Conservation (phyloP, 352 stramenopile species). For the Phytophthora lateralis region DNA sequence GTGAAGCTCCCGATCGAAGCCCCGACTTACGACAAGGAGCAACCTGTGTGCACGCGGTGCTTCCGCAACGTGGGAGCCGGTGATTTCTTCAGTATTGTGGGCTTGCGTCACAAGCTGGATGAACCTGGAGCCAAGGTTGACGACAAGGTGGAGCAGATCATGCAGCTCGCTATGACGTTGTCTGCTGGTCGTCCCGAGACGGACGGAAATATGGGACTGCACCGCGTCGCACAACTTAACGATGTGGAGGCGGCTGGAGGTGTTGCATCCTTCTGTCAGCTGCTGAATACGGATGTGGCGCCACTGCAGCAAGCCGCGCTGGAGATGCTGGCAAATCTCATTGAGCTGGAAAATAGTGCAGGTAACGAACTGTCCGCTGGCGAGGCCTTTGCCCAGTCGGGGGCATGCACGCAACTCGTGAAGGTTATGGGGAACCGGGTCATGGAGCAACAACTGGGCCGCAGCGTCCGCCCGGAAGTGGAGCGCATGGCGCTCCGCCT, state of each 20-base stretch:
- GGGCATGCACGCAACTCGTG: conserved; percentile 58
- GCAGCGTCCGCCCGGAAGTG: conserved; percentile 52
- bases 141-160: conserved; percentile 76
- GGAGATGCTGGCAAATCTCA: conserved; percentile 79
- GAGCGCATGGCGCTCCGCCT: conserved; percentile 74
- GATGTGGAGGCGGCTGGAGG: conserved; percentile 84
- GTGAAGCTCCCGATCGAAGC: conserved; percentile 66
- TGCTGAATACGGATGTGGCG: conserved; percentile 60
- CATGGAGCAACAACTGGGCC: conserved; percentile 58
- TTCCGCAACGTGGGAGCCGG: conserved; percentile 69
- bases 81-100: conserved; percentile 81
- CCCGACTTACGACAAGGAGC: conserved; percentile 67
- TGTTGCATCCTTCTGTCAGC: conserved; percentile 69
- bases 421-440: conserved; percentile 66
- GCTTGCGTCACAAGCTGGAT: conserved; percentile 58
- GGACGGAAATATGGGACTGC: conserved; percentile 62
- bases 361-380: conserved; percentile 68
- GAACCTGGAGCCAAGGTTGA: conserved; percentile 43
- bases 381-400: conserved; percentile 70
- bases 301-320: conserved; percentile 61
- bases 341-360: conserved; percentile 75
- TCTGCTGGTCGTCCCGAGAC: conserved; percentile 68
- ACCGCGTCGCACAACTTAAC: conserved; percentile 83
- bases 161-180: conserved; percentile 63
- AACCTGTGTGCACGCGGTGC: conserved; percentile 77